Evolutionary conservation across 768 basidiomycete genomes (phyloP), one percentile per base, ranked within the genome.

Genomic region (Tulasnella sp.): DNA sequence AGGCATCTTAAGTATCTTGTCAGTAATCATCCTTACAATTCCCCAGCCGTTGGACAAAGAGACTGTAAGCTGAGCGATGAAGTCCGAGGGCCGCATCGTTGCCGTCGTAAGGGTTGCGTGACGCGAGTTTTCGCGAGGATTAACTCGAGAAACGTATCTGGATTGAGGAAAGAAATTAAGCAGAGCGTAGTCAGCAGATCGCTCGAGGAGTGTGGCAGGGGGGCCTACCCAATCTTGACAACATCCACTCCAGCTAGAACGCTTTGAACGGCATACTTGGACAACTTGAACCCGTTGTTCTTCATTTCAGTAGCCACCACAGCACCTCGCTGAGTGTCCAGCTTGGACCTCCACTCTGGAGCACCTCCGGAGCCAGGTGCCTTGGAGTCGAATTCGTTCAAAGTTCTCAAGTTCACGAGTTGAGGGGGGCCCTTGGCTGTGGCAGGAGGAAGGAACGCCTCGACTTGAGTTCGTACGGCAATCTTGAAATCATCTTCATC

Each of bases 241-340:
- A 91, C 86, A 73, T 99, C 98, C 29, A 96, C 97, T 67, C 98
- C 98, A 67, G 98, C 95, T 46, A 99, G 87, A 51, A 98, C 88
- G 83, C 93, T 93, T 86, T 98, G 96, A 23, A 98, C 94, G 0
- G 97, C 92, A 96, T 97, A 99, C 82, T 97, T 93, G 26, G 96
- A 96, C 39, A 99, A 89, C 84, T 99, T 99, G 86, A 92, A 96
- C 81, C 92, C 94, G 86, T 99, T 99, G 85, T 99, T 99, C 87
- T 99, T 99, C 98, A 99, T 99, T 87, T 99, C 98, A 35, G 95
- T 96, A 46, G 98, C 95, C 79, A 99, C 96, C 61, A 99, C 97
- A 2, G 98, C 98, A 80, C 98, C 98, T 69, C 96, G 90, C 85
- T 98, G 96, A 5, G 93, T 91, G 85, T 99, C 98, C 61, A 99